Percentiles rank a stretch among this genome's conserved stretches.
Conservation (phyloP, 164 flowering plant species). For the Vitis vinifera region ASM3070453v1 NC_081805.1:5555501-5556000, state of each 20-base stretch:
- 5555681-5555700: not conserved
- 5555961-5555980: constrained; percentile 43
- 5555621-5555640: not conserved
- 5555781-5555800: constrained; percentile 72
- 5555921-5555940: constrained; percentile 72
- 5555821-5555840: constrained; percentile 49
- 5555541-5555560: too few relatives aligned
- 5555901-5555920: constrained; percentile 74
- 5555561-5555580: too few relatives aligned
- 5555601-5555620: too few relatives aligned
- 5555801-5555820: constrained; percentile 53
- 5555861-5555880: constrained; percentile 60
- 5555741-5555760: constrained; percentile 37
- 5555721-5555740: not conserved
- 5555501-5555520: too few relatives aligned
- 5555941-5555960: constrained; percentile 70
- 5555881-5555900: constrained; percentile 76
- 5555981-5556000: constrained; percentile 47
- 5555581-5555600: too few relatives aligned
- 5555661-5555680: not conserved
- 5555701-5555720: not conserved
- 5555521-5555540: too few relatives aligned
- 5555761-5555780: constrained; percentile 81
- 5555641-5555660: not conserved
- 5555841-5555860: constrained; percentile 46